Evolutionary conservation across 345 rosid genomes (phyloP).

Genomic region (Pseudoturritis turrita): DNA sequence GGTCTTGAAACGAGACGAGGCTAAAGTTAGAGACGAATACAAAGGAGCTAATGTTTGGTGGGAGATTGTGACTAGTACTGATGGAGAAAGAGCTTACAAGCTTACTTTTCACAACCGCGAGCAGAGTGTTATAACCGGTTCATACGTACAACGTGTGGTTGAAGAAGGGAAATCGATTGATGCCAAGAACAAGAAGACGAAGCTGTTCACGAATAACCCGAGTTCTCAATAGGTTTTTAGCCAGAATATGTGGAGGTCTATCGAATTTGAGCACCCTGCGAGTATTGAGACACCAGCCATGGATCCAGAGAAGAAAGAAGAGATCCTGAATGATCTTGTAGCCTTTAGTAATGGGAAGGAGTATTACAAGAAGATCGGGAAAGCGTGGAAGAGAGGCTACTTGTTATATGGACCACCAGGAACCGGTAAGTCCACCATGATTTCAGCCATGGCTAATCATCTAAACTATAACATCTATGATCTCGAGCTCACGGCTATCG

Average conservation of each 20-base stretch:
- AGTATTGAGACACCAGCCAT: conserved; percentile 39
- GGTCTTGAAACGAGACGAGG: conserved; percentile 20
- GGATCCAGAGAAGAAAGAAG: conserved; percentile 33
- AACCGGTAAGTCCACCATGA: conserved; percentile 45
- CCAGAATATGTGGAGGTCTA: conserved; percentile 32
- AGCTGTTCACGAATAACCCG: conserved; percentile 49
- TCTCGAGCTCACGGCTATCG: conserved; percentile 33
- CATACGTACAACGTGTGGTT: conserved; percentile 36
- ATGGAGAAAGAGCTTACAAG: conserved; percentile 39
- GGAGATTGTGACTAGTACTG: conserved; percentile 31
- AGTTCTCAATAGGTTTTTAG: conserved; percentile 18
- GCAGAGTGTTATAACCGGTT: conserved; percentile 31
- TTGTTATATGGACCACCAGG: conserved; percentile 43
- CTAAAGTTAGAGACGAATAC: conserved; percentile 33
- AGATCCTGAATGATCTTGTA: conserved; percentile 29
- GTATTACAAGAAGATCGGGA: conserved; percentile 37
- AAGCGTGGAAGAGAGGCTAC: conserved; percentile 45
- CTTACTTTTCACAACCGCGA: conserved; percentile 42
- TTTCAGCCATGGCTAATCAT: conserved; percentile 43
- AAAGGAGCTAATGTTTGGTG: conserved; percentile 45
- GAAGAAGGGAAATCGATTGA: conserved; percentile 42
- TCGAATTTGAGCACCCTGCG: conserved; percentile 37
- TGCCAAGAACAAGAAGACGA: conserved; percentile 41
- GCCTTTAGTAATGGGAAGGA: conserved; percentile 33
- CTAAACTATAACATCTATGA: conserved; percentile 37